Base-by-base conservation (phyloP, 768 basidiomycete genomes). In the Mycena floridula region DNA sequence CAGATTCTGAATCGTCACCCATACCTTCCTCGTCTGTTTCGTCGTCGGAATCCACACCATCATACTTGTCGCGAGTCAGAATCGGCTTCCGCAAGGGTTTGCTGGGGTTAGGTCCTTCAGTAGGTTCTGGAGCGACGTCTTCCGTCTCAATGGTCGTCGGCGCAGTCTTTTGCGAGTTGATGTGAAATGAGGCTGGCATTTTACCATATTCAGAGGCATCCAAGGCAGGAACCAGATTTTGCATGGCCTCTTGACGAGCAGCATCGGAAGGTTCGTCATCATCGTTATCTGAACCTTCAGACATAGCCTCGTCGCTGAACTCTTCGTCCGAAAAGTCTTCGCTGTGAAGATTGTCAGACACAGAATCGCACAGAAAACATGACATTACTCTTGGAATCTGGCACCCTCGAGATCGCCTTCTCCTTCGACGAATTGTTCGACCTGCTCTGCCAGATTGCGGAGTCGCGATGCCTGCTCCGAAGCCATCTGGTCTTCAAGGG, bases 11-110 rank as follows among this genome's bases (percentile, higher is more conserved):
- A 25, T 73, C 68, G 3, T 60, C 65, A 40, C 77, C 79, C 1
- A 66, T 72, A 4, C 66, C 72, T 25, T 82, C 85, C 38, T 81
- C 79, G 42, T 85, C 83, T 1, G 79, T 82, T 54, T 91, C 89
- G 50, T 93, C 90, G 54, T 93, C 91, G 2, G 93, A 96, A 58
- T 95, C 80, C 22, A 88, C 90, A 2, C 96, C 96, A 39, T 99
- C 96, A 56, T 84, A 98, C 53, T 73, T 73, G 55, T 97, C 84
- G 21, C 89, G 81, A 8, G 83, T 70, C 30, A 98, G 71, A 45
- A 94, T 77, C 1, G 93, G 91, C 16, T 77, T 69, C n/a, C 93
- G 75, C 39, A 88, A 73, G 2, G 72, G 70, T 48, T 68, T 77
- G n/a, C 50, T 52, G 54, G 37, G 44, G 62, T 57, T 7, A 52